Evolutionary conservation across 2,329 filamentous ascomycete species (phyloP), one percentile per base, ranked within the genome.

Genomic region (Phyllachora maydis): DNA sequence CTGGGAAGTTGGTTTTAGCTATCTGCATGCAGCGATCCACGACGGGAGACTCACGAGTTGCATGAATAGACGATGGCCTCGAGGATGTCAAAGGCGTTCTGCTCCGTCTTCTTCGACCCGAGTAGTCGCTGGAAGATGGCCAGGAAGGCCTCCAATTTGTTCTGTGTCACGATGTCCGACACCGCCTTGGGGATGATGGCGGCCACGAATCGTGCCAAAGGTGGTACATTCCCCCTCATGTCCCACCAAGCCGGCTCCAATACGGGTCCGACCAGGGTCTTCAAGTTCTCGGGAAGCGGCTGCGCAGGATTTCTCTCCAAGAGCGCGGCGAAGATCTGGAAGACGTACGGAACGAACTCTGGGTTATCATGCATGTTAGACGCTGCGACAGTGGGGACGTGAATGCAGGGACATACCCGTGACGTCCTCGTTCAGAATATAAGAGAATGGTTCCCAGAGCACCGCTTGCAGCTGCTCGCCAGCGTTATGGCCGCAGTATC

Each of bases 261-360:
- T 16, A 95, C 65, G 4, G 81, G 78, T 1, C 59, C 59, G 19
- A 95, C 64, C 21, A 98, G 56, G 5, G 65, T 62, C 44, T 77
- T 72, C 55, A 90, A 93, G 41, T 81, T 75, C 14, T 68, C 64
- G 3, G 82, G 78, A 15, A 95, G 57, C 6, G 73, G 61, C n/a
- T 67, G 73, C 0, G 72, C 62, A 1, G 79, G 76, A 37, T 88
- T 85, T 6, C 75, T 68, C 48, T 95, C 85, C 3, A 98, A 62
- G 9, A 98, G 64, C 24, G 85, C 78, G 3, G 85, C 79, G 32
- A 95, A 77, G 17, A 98, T 65, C 45, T 98, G 88, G 59, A 98
- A 92, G 25, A 95, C 71, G 37, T 95, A 98, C 4, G 85, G 88
- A 41, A 81, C 74, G 42, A 98, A 98, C 50, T 98, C 88, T 74